Conservation (phyloP, 2,329 filamentous ascomycete species). For the Xylaria polymorpha region DNA sequence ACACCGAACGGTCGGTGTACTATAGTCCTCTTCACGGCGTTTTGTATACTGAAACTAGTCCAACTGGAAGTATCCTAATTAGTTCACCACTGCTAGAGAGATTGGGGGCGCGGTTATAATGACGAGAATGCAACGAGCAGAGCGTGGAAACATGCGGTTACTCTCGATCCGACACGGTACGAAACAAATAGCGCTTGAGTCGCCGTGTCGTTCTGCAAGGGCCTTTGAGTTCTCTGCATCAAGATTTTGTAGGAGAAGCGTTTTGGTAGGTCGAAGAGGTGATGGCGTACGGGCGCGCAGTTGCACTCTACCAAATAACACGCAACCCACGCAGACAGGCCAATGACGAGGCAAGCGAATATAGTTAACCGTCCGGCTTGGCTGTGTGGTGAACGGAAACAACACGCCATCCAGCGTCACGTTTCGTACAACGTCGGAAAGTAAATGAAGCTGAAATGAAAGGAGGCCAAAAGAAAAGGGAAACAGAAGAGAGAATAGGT, state of each 20-base stretch:
- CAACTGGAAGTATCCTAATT: slow-evolving; percentile 26
- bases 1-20: not conserved
- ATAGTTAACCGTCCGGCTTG: slow-evolving; percentile 23
- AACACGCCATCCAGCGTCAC: slow-evolving; percentile 30
- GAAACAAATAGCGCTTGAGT: slow-evolving; percentile 27
- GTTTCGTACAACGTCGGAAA: slow-evolving; percentile 38
- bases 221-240: slow-evolving; percentile 31
- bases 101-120: not conserved
- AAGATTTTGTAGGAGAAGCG: slow-evolving; percentile 5
- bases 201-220: slow-evolving; percentile 29
- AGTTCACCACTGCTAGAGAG: slow-evolving; percentile 4
- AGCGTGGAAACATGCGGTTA: slow-evolving; percentile 6
- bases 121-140: slow-evolving; percentile 4
- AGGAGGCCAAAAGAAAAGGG: slow-evolving; percentile 4
- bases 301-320: slow-evolving; percentile 27
- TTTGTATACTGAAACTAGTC: slow-evolving; percentile 5
- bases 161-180: slow-evolving; percentile 22
- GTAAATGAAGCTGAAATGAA: slow-evolving; percentile 35
- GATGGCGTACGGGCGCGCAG: slow-evolving; percentile 21
- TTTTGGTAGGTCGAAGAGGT: slow-evolving; percentile 24
- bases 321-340: slow-evolving; percentile 17
- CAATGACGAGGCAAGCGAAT: slow-evolving; percentile 22
- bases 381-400: slow-evolving; percentile 25
- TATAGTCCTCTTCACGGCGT: not conserved
- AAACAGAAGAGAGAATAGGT: not conserved